Base-by-base conservation (phyloP, 2,329 filamentous ascomycete genomes). In the Diaporthe velutina region DNA sequence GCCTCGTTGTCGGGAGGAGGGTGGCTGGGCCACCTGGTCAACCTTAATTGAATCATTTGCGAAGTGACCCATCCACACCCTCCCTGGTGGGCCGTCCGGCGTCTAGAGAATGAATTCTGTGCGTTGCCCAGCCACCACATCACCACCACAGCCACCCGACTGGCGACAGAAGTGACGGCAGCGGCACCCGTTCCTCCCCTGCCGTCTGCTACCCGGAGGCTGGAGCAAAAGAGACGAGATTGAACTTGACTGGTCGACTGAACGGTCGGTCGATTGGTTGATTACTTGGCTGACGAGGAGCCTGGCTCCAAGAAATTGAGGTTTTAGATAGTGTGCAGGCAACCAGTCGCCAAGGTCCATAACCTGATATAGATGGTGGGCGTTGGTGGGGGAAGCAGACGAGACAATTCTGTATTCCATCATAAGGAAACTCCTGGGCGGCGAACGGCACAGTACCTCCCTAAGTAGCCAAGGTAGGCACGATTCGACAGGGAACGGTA, bases 11-110 rank as follows among this genome's bases (percentile, higher is more conserved):
- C 28, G 30, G 19, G 15, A 52, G 28, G 45, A 38, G 30, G 33
- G 45, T 38, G 64, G 64, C 64, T 67, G 64, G 64, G 45, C 61
- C 22, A 15, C 17, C 33, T 25, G 45, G 17, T 42, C 38, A 45
- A 30, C 25, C 15, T 25, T 38, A 25, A 45, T 30, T 45, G 12
- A 40, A 40, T 13, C 19, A n/a, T 19, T 58, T 58, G 54, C 54
- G 19, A 58, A 35, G 28, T 17, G 10, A 54, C 22, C 25, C 28
- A 17, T 30, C 52, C 8, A 9, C 25, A 7, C 28, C 6, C 5
- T 42, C n/a, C 22, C 13, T 19, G 57, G 15, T 9, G 13, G 35
- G 8, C 60, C 25, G n/a, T 22, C 40, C n/a, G 35, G 9, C 57
- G 13, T 61, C 38, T 35, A 28, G 15, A 61, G 9, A 17, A 15